A percentile compares a stretch with the other conserved stretches of the same genome.
These are phyloP conservation scores for Ramaria sp. DNA, from an alignment of 768 basidiomycete genomes.

Conservation along the genomic window DNA sequence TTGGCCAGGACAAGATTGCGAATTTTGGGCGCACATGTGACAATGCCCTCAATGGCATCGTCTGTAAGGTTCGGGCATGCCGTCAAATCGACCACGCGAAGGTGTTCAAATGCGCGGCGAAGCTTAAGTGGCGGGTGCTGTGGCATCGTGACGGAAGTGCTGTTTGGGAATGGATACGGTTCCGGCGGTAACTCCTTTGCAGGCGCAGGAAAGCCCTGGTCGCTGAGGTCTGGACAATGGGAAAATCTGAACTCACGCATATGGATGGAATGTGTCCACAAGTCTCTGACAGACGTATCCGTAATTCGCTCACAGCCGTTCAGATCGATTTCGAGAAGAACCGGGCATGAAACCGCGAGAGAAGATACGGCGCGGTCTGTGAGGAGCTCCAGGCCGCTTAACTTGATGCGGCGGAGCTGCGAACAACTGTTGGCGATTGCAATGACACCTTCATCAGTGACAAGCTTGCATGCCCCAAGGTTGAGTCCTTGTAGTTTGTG, in stretches of 20 bases:
- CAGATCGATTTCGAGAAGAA: constrained; percentile 91
- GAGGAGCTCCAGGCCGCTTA: constrained; percentile 63
- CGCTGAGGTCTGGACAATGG: constrained; percentile 67
- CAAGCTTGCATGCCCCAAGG: constrained; percentile 67
- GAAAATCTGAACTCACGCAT: constrained; percentile 90
- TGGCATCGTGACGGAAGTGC: constrained; percentile 25
- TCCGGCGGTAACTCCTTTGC: constrained; percentile 29
- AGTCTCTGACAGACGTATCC: constrained; percentile 65
- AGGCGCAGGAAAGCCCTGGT: constrained; percentile 76
- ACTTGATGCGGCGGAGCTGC: constrained; percentile 79
- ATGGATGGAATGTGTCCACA: constrained; percentile 70
- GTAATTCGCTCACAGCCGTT: constrained; percentile 73
- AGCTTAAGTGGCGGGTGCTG: constrained; percentile 57
- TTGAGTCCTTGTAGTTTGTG: constrained; percentile 86
- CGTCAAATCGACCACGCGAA: constrained; percentile 90
- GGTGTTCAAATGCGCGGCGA: constrained; percentile 59
- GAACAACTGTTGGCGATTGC: constrained; percentile 69
- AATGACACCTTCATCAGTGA: constrained; percentile 69
- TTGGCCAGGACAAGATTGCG: constrained; percentile 83
- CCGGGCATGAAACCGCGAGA: constrained; percentile 68
- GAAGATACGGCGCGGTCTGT: constrained; percentile 70
- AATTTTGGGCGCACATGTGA: constrained; percentile 72
- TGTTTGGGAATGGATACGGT: constrained; percentile 25
- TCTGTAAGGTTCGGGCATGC: constrained; percentile 76
- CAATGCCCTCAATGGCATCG: constrained; percentile 70